Evolutionary conservation across 768 basidiomycete genomes (phyloP), one percentile per base, ranked within the genome.

Genomic region (Saitozyma sp.): DNA sequence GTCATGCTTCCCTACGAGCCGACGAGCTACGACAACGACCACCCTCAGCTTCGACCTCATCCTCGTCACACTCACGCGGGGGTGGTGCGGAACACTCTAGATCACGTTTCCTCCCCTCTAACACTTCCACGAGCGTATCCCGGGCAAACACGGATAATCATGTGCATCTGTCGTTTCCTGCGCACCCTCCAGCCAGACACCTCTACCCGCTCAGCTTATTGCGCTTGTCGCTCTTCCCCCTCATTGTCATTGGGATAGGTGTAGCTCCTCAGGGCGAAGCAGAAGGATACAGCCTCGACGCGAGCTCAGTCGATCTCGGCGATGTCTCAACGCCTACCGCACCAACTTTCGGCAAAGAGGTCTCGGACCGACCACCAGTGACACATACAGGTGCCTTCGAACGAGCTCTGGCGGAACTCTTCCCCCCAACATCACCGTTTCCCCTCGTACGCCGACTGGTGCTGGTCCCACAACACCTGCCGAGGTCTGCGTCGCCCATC

Each of bases 171-270:
- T 84, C 84, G 55, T 98, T 88, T 75, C 83, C 87, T 13, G 85
- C 86, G 1, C 90, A 89, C 77, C 90, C 88, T 3, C 87, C 85
- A 4, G 86, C 87, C n/a, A 83, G 81, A 60, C 84, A 88, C 38
- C 87, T 92, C 68, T 71, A 83, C 10, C 81, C 88, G 8, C 80
- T 96, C 50, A 84, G 88, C 49, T 83, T 94, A 50, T 82, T 97
- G 66, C 86, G 81, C 66, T 50, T 78, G 63, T 54, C 80, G 87
- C 48, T 86, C 86, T 54, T 93, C 89, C 88, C 92, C 2, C 81
- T 97, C 16, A 92, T 89, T 19, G 87, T 95, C 57, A 87, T 99
- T 70, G 96, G 94, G 9, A 84, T 99, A 58, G 66, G 70, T 40
- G 87, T 92, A 29, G 84, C 87, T 39, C 88, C 85, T 69, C 84